Evolutionary conservation across 2,329 filamentous ascomycete species (phyloP).

Genomic region (Scedosporium aurantiacum): DNA sequence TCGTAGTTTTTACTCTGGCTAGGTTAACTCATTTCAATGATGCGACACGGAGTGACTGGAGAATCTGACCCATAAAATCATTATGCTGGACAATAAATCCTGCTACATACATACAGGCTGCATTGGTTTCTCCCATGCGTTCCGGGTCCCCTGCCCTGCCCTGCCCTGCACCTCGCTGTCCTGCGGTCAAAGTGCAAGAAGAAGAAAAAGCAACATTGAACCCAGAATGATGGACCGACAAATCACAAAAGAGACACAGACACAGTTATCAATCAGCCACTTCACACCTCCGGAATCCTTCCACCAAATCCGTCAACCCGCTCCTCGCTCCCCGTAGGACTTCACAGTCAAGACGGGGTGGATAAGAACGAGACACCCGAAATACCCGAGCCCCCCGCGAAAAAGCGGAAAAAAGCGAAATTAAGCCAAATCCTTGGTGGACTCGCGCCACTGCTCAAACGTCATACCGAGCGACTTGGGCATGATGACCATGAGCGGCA

Average conservation of each 20-base stretch:
- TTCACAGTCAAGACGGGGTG: no score
- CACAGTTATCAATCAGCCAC: not conserved
- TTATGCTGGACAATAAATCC: no score
- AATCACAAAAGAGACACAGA: conserved; percentile 1
- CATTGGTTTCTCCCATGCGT: no score
- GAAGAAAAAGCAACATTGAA: not conserved
- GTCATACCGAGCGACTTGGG: conserved; percentile 21
- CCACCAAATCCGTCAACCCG: not conserved
- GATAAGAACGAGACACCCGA: not conserved
- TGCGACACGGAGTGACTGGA: no score
- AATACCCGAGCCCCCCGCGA: not conserved
- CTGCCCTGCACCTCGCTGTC: not conserved
- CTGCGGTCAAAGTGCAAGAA: not conserved
- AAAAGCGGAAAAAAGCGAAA: not conserved
- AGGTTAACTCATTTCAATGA: no score
- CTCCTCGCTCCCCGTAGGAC: not conserved
- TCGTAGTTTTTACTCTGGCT: no score
- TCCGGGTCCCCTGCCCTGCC: no score
- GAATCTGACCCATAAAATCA: no score
- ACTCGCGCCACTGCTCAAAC: conserved; percentile 22
- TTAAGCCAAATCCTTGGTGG: conserved; percentile 3
- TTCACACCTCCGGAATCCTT: not conserved
- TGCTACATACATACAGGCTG: no score
- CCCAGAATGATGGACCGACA: not conserved
- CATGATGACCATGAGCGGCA: conserved; percentile 31